phyloP scores from a whole-genome alignment of 345 rosid genomes.

The Crucihimalaya himalaica region DNA sequence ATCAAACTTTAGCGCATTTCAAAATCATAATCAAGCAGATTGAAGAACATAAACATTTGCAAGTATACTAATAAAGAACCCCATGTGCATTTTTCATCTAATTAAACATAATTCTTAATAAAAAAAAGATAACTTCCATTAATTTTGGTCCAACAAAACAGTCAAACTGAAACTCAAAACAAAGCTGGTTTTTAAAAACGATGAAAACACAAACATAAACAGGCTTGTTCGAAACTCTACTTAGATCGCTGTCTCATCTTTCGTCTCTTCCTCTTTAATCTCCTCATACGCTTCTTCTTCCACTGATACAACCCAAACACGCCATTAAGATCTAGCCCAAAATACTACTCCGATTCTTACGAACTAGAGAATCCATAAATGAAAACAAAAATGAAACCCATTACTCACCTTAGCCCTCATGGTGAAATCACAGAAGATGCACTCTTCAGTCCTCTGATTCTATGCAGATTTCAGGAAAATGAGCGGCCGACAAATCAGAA shows the following conservation, averaged over 20 bases:
- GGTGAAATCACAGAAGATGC: constrained; percentile 24
- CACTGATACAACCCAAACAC: constrained; percentile 51
- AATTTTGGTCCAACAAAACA: constrained; percentile 22
- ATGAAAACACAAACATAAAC: background rate
- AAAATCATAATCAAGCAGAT: background rate
- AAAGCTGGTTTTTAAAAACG: background rate
- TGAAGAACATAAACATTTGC: too few species aligned
- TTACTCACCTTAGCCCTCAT: constrained; percentile 85
- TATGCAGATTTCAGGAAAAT: background rate
- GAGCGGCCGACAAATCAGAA: constrained; percentile 13
- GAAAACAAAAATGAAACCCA: background rate
- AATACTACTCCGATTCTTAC: background rate
- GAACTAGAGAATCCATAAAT: background rate
- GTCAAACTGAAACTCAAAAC: constrained; percentile 11
- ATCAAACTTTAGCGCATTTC: constrained; percentile 1
- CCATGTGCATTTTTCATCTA: background rate
- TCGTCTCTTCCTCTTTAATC: constrained; percentile 97
- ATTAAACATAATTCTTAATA: background rate
- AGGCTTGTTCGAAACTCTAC: constrained; percentile 43
- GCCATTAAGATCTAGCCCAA: background rate
- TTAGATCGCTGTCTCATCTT: constrained; percentile 99
- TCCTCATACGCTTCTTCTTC: constrained; percentile 99
- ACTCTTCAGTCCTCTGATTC: constrained; percentile 31
- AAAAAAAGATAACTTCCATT: constrained; percentile 15
- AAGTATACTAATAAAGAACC: background rate